Conservation (phyloP, 2,329 filamentous ascomycete genomes). For the Helotiales sp. region DNA sequence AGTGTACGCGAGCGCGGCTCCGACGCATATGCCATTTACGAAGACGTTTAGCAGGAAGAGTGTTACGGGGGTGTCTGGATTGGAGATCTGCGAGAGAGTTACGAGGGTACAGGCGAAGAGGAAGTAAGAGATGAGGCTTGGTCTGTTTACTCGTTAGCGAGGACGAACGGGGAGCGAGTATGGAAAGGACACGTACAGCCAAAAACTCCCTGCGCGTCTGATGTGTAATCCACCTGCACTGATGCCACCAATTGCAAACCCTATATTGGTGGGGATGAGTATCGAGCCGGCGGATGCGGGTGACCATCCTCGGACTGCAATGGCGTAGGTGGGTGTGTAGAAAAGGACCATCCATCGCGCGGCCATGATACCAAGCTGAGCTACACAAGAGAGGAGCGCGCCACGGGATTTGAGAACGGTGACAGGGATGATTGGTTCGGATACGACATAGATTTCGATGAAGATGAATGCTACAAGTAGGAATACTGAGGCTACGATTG, state of each 20-base stretch:
- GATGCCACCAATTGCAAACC: constrained; percentile 76
- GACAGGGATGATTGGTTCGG: constrained; percentile 77
- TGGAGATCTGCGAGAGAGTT: constrained; percentile 60
- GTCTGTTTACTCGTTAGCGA: constrained; percentile 41
- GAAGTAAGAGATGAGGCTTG: constrained; percentile 62
- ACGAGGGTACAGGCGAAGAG: constrained; percentile 67
- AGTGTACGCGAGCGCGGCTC: constrained; percentile 78
- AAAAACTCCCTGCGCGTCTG: constrained; percentile 74
- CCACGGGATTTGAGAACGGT: constrained; percentile 71
- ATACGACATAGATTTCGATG: constrained; percentile 66
- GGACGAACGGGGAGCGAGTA: background rate
- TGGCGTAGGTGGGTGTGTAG: constrained; percentile 79
- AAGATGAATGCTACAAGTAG: constrained; percentile 59
- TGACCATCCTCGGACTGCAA: constrained; percentile 73
- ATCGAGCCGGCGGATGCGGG: constrained; percentile 76
- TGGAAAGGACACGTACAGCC: constrained; percentile 49
- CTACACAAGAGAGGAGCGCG: constrained; percentile 73
- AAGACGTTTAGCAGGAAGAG: constrained; percentile 67
- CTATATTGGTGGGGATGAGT: constrained; percentile 80
- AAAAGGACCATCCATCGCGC: constrained; percentile 81
- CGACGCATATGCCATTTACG: constrained; percentile 73
- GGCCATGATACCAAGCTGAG: constrained; percentile 80
- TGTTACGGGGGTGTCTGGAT: constrained; percentile 53
- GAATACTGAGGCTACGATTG: constrained; percentile 63
- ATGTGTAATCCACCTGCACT: constrained; percentile 78